Evolutionary conservation across 1,284 basidiomycete species (phyloP).

Genomic region (Ceratobasidium sp.): DNA sequence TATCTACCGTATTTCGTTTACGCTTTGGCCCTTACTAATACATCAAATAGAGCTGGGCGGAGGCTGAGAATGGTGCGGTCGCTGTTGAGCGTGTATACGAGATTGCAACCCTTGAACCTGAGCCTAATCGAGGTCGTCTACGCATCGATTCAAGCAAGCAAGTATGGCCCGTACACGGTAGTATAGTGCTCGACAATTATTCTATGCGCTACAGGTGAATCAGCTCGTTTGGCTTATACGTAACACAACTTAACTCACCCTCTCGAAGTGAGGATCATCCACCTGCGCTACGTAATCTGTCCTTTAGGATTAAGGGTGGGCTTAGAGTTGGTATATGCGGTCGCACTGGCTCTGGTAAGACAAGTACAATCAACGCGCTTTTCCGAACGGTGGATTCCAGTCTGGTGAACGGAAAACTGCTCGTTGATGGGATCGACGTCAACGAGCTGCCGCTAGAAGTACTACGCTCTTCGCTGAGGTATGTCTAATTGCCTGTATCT

Average conservation of each 20-base stretch:
- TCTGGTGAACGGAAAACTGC: slow-evolving; percentile 46
- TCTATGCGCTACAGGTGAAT: slow-evolving; percentile 55
- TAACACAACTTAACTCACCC: not conserved
- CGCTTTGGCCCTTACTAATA: slow-evolving; percentile 26
- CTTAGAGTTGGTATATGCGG: slow-evolving; percentile 54
- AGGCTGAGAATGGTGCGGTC: slow-evolving; percentile 58
- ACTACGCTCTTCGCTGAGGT: slow-evolving; percentile 47
- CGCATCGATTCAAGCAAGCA: slow-evolving; percentile 18
- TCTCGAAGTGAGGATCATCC: slow-evolving; percentile 54
- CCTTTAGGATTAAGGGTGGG: slow-evolving; percentile 54
- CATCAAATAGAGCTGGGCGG: slow-evolving; percentile 54
- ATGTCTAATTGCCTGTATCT: not conserved
- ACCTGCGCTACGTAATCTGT: slow-evolving; percentile 57
- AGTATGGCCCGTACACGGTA: slow-evolving; percentile 56
- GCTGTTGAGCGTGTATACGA: slow-evolving; percentile 57
- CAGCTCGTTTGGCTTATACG: too few relatives aligned
- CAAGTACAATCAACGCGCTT: slow-evolving; percentile 48
- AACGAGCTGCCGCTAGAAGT: slow-evolving; percentile 33
- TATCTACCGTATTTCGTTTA: not conserved
- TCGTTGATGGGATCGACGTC: slow-evolving; percentile 51
- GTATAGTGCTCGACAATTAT: slow-evolving; percentile 57
- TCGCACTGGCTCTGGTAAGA: slow-evolving; percentile 51
- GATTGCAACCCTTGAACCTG: slow-evolving; percentile 52
- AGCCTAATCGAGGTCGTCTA: slow-evolving; percentile 50
- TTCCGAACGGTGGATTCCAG: slow-evolving; percentile 48